These are phyloP conservation scores for Curvularia sp. DNA, from an alignment of 2,329 filamentous ascomycete genomes.

Conservation along the genomic window DNA sequence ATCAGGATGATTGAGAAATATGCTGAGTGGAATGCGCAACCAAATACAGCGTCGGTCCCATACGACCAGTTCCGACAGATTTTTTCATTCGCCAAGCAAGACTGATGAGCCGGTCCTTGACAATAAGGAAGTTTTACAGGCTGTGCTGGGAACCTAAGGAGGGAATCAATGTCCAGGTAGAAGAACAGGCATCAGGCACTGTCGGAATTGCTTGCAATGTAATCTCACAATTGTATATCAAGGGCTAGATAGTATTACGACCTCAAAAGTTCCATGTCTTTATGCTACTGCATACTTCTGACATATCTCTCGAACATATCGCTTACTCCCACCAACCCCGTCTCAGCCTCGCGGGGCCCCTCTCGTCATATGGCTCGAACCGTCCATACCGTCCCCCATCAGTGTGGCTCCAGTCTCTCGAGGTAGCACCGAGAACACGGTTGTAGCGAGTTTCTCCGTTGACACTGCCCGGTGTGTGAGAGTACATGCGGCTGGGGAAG, in stretches of 20 bases:
- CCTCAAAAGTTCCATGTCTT: too few species aligned
- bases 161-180: neutral
- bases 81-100: constrained; percentile 19
- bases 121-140: neutral
- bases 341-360: constrained; percentile 1
- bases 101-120: neutral
- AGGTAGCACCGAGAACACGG: neutral
- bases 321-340: neutral
- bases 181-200: neutral
- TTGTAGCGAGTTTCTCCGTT: constrained; percentile 5
- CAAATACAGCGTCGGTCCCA: constrained; percentile 1
- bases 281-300: too few species aligned
- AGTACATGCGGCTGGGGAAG: constrained; percentile 13
- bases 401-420: constrained; percentile 10
- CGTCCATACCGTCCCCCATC: constrained; percentile 8
- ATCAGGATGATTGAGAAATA: constrained; percentile 16
- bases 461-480: constrained; percentile 2
- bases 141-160: neutral
- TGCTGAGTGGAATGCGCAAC: constrained; percentile 15
- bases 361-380: constrained; percentile 11
- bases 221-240: neutral
- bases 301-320: neutral
- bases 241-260: neutral
- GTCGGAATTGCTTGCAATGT: neutral
- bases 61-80: constrained; percentile 18